Conservation (phyloP, 345 rosid genomes). For the Gossypium stocksii region DNA sequence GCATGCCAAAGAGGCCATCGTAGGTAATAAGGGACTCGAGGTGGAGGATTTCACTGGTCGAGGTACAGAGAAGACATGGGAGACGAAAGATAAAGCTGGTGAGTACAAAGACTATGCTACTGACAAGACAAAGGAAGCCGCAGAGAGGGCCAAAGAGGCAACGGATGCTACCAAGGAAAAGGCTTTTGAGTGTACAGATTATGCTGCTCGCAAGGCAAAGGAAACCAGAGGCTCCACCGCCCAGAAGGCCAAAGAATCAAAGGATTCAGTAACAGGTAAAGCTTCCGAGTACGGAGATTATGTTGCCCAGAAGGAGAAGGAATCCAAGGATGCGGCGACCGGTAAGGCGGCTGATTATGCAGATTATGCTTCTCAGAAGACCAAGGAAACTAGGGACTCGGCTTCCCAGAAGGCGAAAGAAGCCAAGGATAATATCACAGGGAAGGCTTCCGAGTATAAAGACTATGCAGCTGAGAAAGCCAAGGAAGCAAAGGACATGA, state of each 20-base stretch:
- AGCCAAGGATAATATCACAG: slow-evolving; percentile 9
- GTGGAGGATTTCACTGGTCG: slow-evolving; percentile 18
- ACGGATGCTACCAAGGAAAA: neutral
- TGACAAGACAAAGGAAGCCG: slow-evolving; percentile 16
- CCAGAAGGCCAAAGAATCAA: neutral
- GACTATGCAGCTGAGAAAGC: slow-evolving; percentile 51
- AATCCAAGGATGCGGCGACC: slow-evolving; percentile 24
- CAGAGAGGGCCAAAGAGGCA: neutral
- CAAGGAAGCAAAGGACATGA: slow-evolving; percentile 27
- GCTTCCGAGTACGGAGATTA: slow-evolving; percentile 25
- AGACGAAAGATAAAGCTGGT: slow-evolving; percentile 19
- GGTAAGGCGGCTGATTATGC: slow-evolving; percentile 20
- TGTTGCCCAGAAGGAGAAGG: slow-evolving; percentile 20
- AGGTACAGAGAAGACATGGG: slow-evolving; percentile 18
- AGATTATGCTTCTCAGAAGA: slow-evolving; percentile 15
- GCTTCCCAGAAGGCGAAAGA: slow-evolving; percentile 11
- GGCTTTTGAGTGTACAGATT: slow-evolving; percentile 7
- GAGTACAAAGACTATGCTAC: slow-evolving; percentile 4
- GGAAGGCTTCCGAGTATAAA: slow-evolving; percentile 37
- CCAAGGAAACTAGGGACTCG: neutral
- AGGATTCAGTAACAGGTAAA: slow-evolving; percentile 16
- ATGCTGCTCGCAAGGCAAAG: slow-evolving; percentile 11
- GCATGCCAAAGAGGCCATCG: slow-evolving; percentile 56
- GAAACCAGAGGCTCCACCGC: slow-evolving; percentile 16
- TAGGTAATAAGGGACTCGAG: slow-evolving; percentile 47